These are phyloP conservation scores for Hypericum androsaemum DNA, from an alignment of 345 rosid genomes.

Conservation along the genomic window DNA sequence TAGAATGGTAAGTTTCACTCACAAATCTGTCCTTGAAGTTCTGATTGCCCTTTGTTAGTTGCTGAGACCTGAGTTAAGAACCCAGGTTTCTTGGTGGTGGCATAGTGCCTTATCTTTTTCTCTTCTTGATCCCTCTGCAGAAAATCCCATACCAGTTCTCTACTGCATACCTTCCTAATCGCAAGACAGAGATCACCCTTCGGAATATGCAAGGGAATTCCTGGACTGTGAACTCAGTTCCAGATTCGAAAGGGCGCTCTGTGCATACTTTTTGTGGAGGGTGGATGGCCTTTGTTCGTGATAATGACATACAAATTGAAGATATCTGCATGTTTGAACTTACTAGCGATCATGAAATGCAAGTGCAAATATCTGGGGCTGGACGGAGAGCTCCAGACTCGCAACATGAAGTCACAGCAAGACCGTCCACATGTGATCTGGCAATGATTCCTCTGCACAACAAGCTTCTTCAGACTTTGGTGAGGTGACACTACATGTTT, in stretches of 20 bases:
- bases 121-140: constrained; percentile 22
- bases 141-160: constrained; percentile 54
- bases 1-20: too few relatives aligned
- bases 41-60: too few relatives aligned
- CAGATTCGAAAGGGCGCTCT: constrained; percentile 46
- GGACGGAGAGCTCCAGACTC: constrained; percentile 21
- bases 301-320: constrained; percentile 38
- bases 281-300: constrained; percentile 61
- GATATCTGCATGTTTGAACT: constrained; percentile 61
- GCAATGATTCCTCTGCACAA: too few relatives aligned
- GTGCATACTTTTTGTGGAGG: constrained; percentile 54
- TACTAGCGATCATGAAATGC: constrained; percentile 38
- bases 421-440: too few relatives aligned
- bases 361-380: constrained; percentile 38
- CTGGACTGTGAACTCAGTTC: constrained; percentile 60
- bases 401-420: constrained; percentile 12
- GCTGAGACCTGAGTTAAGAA: too few relatives aligned
- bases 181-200: constrained; percentile 46
- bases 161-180: constrained; percentile 38
- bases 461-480: too few relatives aligned
- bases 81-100: too few relatives aligned
- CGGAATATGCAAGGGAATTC: constrained; percentile 33
- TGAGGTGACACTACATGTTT: too few relatives aligned
- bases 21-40: not conserved
- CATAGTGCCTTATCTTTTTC: not conserved